These are phyloP conservation scores for Aspergillus egyptiacus DNA, from an alignment of 495 filamentous ascomycete species.

Conservation along the genomic window DNA sequence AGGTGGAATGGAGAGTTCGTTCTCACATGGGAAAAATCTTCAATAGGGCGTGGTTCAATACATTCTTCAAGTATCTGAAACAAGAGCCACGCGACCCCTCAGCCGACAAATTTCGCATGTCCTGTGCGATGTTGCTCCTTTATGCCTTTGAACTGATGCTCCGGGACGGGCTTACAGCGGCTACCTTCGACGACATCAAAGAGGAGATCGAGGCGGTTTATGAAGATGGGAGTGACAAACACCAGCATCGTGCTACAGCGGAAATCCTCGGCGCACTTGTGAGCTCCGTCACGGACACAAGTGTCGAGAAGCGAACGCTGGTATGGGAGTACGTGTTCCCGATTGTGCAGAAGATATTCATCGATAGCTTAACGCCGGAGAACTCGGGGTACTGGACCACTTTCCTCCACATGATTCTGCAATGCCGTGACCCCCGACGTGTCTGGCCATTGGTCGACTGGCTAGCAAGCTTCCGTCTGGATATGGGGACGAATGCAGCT, in stretches of 20 bases:
- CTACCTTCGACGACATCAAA: constrained; percentile 83
- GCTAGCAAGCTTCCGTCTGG: constrained; percentile 78
- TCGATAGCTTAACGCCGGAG: constrained; percentile 87
- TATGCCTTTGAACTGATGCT: constrained; percentile 85
- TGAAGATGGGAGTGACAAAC: constrained; percentile 92
- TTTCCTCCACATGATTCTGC: constrained; percentile 79
- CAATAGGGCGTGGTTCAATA: constrained; percentile 77
- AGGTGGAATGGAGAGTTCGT: constrained; percentile 68
- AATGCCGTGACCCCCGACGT: constrained; percentile 79
- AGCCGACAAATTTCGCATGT: constrained; percentile 83
- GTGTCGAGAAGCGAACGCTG: constrained; percentile 57
- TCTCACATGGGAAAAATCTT: constrained; percentile 74
- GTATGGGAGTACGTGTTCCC: constrained; percentile 90
- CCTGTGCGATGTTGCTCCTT: constrained; percentile 76
- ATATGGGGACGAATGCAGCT: constrained; percentile 92
- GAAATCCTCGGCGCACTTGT: constrained; percentile 89
- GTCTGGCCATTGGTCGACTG: constrained; percentile 80
- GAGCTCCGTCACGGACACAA: constrained; percentile 64
- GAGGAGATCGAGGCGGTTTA: constrained; percentile 67
- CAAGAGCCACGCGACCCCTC: constrained; percentile 86
- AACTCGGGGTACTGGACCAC: constrained; percentile 92
- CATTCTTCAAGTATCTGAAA: constrained; percentile 88
- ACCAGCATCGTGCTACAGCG: constrained; percentile 92
- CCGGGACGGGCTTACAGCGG: constrained; percentile 58
- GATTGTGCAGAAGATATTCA: constrained; percentile 76